A percentile compares a stretch with the other conserved stretches of the same genome.
These are phyloP conservation scores for Dillenia suffruticosa DNA, from an alignment of 164 flowering plant species.

Conservation along the genomic window DNA sequence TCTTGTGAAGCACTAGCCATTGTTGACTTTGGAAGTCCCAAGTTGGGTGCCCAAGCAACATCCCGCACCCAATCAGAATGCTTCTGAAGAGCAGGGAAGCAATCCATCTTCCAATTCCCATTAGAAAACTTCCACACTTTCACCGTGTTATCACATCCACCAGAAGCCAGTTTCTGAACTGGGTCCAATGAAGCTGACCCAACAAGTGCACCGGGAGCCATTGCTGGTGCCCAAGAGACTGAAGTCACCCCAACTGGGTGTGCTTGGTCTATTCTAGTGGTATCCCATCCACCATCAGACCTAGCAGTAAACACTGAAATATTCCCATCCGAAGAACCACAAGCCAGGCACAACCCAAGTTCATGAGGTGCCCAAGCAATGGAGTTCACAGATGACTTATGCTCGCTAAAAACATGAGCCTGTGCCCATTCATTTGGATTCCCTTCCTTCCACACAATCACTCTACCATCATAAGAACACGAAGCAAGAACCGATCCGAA, in stretches of 20 bases:
- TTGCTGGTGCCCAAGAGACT: constrained; percentile 51
- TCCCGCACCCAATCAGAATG: constrained; percentile 56
- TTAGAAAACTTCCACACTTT: constrained; percentile 47
- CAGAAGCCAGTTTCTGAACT: constrained; percentile 45
- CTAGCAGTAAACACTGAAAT: constrained; percentile 45
- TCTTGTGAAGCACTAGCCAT: constrained; percentile 57
- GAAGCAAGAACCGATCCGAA: constrained; percentile 39
- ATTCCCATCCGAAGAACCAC: constrained; percentile 53
- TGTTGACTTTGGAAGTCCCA: constrained; percentile 53
- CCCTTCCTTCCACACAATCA: constrained; percentile 43
- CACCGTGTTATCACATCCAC: constrained; percentile 52
- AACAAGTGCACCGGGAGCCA: constrained; percentile 41
- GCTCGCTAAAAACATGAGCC: constrained; percentile 42
- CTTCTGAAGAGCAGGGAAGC: constrained; percentile 52
- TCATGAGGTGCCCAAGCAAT: constrained; percentile 57
- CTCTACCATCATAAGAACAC: constrained; percentile 41
- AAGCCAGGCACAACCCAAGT: constrained; percentile 44
- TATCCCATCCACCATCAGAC: constrained; percentile 49
- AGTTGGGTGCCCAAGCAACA: constrained; percentile 57
- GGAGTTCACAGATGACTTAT: constrained; percentile 47
- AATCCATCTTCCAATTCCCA: constrained; percentile 53
- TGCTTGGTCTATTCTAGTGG: constrained; percentile 38
- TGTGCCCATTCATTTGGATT: constrained; percentile 38
- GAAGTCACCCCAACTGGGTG: constrained; percentile 58
- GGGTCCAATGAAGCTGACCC: constrained; percentile 31